A percentile compares a stretch with the other conserved stretches of the same genome.
These are phyloP conservation scores for Pseudogymnoascus sp. DNA, from an alignment of 2,329 filamentous ascomycete species.

Conservation along the genomic window DNA sequence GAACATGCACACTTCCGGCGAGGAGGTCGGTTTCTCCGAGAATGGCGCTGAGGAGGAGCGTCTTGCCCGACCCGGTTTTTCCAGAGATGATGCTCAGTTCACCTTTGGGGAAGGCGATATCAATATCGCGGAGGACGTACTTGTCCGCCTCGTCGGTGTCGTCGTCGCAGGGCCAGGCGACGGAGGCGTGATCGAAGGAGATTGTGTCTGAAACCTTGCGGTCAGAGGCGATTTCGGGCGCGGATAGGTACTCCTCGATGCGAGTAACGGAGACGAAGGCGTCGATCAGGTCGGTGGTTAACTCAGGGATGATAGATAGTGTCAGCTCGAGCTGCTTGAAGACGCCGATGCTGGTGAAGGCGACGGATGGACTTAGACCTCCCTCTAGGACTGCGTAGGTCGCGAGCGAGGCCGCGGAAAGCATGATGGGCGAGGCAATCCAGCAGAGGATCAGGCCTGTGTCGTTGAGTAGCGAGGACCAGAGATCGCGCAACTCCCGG, in stretches of 20 bases:
- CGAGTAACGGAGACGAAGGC: conserved; percentile 66
- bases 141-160: conserved; percentile 49
- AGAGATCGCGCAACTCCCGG: conserved; percentile 60
- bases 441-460: conserved; percentile 59
- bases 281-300: conserved; percentile 65
- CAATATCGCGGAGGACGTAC: conserved; percentile 61
- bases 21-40: conserved; percentile 70
- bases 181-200: conserved; percentile 58
- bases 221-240: conserved; percentile 54
- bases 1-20: conserved; percentile 53
- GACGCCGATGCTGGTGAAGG: conserved; percentile 71
- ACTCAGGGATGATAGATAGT: conserved; percentile 64
- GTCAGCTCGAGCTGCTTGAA: conserved; percentile 69
- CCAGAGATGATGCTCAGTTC: conserved; percentile 71
- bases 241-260: conserved; percentile 64
- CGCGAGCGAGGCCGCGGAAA: conserved; percentile 65
- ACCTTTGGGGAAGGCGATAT: conserved; percentile 59
- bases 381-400: conserved; percentile 61
- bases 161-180: conserved; percentile 71
- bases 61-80: conserved; percentile 73
- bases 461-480: conserved; percentile 60
- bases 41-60: conserved; percentile 64
- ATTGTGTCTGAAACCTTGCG: conserved; percentile 53
- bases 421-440: conserved; percentile 66
- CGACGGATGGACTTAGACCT: conserved; percentile 61